Evolutionary conservation across 192 early-diverging fungal species (phyloP).

Genomic region (Linnemannia hyalina): DNA sequence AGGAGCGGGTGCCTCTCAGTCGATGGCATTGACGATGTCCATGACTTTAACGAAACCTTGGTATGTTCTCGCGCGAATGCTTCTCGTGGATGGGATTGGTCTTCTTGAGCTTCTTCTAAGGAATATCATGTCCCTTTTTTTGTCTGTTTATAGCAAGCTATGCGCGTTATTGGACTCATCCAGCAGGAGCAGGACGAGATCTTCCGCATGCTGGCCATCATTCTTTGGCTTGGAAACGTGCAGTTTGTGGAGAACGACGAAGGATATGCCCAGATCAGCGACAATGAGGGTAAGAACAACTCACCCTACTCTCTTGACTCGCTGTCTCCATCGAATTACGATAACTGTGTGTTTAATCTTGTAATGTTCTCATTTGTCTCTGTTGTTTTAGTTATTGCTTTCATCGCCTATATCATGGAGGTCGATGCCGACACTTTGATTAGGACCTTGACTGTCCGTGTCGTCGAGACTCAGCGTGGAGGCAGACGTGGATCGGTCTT

Average conservation of each 20-base stretch:
- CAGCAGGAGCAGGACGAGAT: slow-evolving; percentile 87
- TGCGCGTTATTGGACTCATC: slow-evolving; percentile 91
- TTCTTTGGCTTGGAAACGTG: slow-evolving; percentile 97
- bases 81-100: background rate
- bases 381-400: slow-evolving; percentile 67
- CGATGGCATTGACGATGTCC: slow-evolving; percentile 92
- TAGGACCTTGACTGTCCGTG: slow-evolving; percentile 74
- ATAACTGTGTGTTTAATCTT: background rate
- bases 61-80: slow-evolving; percentile 43
- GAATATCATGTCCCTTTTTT: background rate
- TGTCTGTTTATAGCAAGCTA: slow-evolving; percentile 71
- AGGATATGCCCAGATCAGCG: slow-evolving; percentile 74
- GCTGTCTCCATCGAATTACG: no score
- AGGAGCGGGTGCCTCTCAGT: slow-evolving; percentile 83
- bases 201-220: slow-evolving; percentile 91
- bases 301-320: background rate
- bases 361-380: background rate
- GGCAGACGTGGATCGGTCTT: slow-evolving; percentile 81
- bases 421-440: slow-evolving; percentile 68
- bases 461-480: slow-evolving; percentile 82
- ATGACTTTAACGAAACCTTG: slow-evolving; percentile 90
- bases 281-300: slow-evolving; percentile 63
- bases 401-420: slow-evolving; percentile 82
- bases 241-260: slow-evolving; percentile 88
- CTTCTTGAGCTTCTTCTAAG: background rate